Base-by-base conservation (phyloP, 202 grass and related monocot species). In the Sporobolus alterniflorus region DNA sequence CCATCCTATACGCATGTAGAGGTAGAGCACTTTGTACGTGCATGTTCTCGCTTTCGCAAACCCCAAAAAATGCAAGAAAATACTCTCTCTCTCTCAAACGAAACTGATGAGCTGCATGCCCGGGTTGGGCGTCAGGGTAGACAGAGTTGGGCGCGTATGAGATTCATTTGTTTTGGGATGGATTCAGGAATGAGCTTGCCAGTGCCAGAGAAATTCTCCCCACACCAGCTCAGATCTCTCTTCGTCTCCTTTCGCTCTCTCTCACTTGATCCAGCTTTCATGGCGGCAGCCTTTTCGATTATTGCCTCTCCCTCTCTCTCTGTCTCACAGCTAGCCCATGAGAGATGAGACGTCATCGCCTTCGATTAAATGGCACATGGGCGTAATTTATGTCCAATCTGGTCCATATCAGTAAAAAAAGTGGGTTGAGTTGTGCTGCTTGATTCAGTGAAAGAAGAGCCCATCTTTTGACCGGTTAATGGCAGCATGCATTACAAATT, bases 331-430 rank as follows among this genome's bases (percentile, higher is more conserved):
- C 6, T 39, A 39, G 59, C 25, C 60, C 29, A 63, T 34, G 67
- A 57, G 39, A 20, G 15, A 63, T 34, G 67, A 57, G 39, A 20
- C 18, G 64, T 50, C 55, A 36, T 61, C 42, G 56, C 49, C 34
- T 41, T 67, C 46, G 78, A 75, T 89, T 81, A 62, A 89, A 71
- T 89, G n/a, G 42, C 87, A 85, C 87, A 89, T 89, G 87, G 87
- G 82, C 81, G 77, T 76, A 69, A 85, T 89, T 89, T 81, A 89
- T 81, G 87, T 76, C 21, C 62, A 84, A 89, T 65, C 70, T 85
- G 87, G 87, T 76, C 82, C 82, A 85, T 85, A n/a, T 72, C 44
- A 52, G 54, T 70, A 52, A 84, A 84, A 84, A 84, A 78, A 64
- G 69, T 61, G 42, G 30, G 51, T 30, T 31, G 32, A 52, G 25